Evolutionary conservation across 2,329 filamentous ascomycete species (phyloP).

Genomic region (Fusarium camptoceras): DNA sequence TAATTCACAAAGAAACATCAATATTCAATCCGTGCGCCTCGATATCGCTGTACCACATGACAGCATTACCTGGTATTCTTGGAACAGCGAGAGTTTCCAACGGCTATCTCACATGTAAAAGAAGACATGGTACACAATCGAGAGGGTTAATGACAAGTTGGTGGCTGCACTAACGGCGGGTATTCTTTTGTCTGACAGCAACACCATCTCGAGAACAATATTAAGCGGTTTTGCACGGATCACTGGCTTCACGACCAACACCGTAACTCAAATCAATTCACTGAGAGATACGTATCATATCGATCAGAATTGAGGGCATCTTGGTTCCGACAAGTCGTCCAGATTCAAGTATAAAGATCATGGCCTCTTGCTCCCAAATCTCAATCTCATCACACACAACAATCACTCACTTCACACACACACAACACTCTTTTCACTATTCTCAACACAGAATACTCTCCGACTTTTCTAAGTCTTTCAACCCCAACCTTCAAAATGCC

Average conservation of each 20-base stretch:
- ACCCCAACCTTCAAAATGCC: conserved; percentile 49
- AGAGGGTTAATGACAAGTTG: conserved; percentile 6
- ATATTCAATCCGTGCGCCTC: conserved; percentile 12
- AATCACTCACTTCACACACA: conserved; percentile 35
- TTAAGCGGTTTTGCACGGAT: conserved; percentile 38
- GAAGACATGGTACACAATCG: conserved; percentile 1
- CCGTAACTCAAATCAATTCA: not conserved
- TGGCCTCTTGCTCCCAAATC: not conserved
- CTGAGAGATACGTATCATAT: conserved; percentile 20
- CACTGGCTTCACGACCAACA: conserved; percentile 23
- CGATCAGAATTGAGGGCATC: not conserved
- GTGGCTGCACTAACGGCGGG: conserved; percentile 17
- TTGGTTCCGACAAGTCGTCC: not conserved
- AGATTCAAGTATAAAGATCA: conserved; percentile 39
- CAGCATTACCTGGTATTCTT: not conserved
- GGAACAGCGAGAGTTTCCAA: not conserved
- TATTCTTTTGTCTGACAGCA: conserved; percentile 26
- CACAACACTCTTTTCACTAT: conserved; percentile 42
- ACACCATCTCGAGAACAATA: conserved; percentile 46
- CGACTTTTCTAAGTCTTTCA: conserved; percentile 43
- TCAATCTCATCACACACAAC: conserved; percentile 21
- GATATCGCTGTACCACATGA: conserved; percentile 12
- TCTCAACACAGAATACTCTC: conserved; percentile 43
- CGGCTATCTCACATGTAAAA: not conserved
- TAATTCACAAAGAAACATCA: conserved; percentile 32